Evolutionary conservation across 176 grass and related monocot genomes (phyloP), one percentile per base, ranked within the genome.

Genomic region (Oryza rufipogon): DNA sequence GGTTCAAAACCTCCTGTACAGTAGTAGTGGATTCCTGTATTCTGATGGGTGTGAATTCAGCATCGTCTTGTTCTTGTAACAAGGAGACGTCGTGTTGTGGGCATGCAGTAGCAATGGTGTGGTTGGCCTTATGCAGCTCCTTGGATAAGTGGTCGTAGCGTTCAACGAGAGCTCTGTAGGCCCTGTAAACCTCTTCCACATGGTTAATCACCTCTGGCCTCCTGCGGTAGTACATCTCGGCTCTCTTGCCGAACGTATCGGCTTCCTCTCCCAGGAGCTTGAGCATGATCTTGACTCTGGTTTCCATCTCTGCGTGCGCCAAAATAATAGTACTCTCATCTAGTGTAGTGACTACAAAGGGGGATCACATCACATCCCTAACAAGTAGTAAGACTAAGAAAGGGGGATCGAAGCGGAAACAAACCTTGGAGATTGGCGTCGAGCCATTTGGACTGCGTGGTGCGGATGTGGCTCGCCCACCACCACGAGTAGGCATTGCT

Each of bases 401-500:
- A 19, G 9, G 3, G 3, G 51, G 52, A 20, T 54, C 42, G 10
- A 52, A 52, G 4, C 14, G 47, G 4, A 49, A 49, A 51, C 3
- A 38, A 38, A 94, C 92, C 92, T 85, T 94, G 77, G 47, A 94
- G 90, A 83, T 94, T 90, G 1, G 87, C 77, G 64, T 94, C 92
- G 33, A 94, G 92, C 92, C 92, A 94, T 88, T 94, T 94, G 39
- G 92, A 94, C 68, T 94, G 92, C 83, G 79, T 94, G 41, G 87
- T 92, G 69, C 92, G 86, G 87, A 94, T 94, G 56, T 91, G 90
- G 72, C 92, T 94, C 52, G 92, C 92, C 92, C 92, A 94, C 92
- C 92, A 94, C 89, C 92, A 94, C 20, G 92, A 94, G 87, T 94
- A 94, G 26, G 92, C 92, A 73, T 92, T 94, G 87, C 89, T 94